Evolutionary conservation across 2,329 filamentous ascomycete species (phyloP), one percentile per base, ranked within the genome.

Genomic region (Cercospora sp.): DNA sequence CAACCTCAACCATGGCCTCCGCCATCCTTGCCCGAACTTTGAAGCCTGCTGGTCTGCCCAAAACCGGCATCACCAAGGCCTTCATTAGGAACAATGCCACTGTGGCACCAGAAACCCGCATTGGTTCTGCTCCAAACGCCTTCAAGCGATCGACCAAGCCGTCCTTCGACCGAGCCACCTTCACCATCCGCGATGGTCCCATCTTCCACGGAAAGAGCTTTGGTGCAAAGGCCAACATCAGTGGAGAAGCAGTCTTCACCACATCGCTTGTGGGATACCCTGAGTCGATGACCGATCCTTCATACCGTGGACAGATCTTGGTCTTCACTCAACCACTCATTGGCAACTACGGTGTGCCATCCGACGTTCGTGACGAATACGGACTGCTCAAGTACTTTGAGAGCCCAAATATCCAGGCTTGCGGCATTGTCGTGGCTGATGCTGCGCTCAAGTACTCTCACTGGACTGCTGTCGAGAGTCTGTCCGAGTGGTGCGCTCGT

Each of bases 271-370:
- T 99, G 68, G 95, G 95, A 77, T 99, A 99, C 81, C 95, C 95
- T 74, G 95, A 99, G 85, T 97, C 88, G 57, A 84, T 90, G 83
- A 89, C 88, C 77, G 88, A 90, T 73, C 88, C 88, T 12, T 90
- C 88, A 66, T 90, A 90, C 80, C 87, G 88, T 73, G 88, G 95
- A 74, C 95, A 99, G 85, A 98, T 99, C 74, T 86, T 99, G 75
- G 94, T 98, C 82, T 97, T 98, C 86, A 99, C 95, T 73, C 94
- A 97, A 81, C 95, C 95, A 40, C 84, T 99, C 74, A 97, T 99
- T 78, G 95, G 95, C 79, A 99, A 99, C 87, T 99, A 99, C 80
- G 95, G 95, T 75, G 94, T 99, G 18, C 95, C 95, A 16, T 96
- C 93, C 33, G 89, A 86, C 72, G 87, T 89, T 76, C 90, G 93